Conservation (phyloP, 2,329 filamentous ascomycete genomes). For the Botrytis paeoniae region DNA sequence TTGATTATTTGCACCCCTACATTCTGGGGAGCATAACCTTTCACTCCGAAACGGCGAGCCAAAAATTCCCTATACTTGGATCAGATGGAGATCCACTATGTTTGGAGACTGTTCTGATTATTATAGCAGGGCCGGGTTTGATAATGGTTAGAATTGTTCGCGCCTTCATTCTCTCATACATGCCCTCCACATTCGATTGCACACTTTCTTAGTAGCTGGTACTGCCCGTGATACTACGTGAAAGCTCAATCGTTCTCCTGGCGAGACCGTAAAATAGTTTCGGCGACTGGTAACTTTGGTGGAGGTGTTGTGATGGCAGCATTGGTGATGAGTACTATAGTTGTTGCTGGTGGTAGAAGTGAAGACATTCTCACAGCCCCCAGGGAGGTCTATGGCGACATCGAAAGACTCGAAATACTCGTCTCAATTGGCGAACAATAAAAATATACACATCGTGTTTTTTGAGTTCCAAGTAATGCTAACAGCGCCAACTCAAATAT, state of each 20-base stretch:
- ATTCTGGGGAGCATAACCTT: too few species aligned
- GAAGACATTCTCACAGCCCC: slow-evolving; percentile 35
- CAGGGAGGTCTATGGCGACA: neutral
- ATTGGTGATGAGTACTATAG: slow-evolving; percentile 47
- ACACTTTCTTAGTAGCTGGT: slow-evolving; percentile 31
- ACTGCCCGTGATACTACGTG: slow-evolving; percentile 36
- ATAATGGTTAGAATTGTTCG: slow-evolving; percentile 42
- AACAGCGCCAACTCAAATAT: slow-evolving; percentile 23
- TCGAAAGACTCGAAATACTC: slow-evolving; percentile 6
- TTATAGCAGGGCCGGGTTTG: slow-evolving; percentile 36
- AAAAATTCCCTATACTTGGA: too few species aligned
- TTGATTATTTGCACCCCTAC: too few species aligned
- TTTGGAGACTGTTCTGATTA: slow-evolving; percentile 32
- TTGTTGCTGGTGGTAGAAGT: slow-evolving; percentile 50
- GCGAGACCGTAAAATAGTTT: slow-evolving; percentile 47
- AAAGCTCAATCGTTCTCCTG: slow-evolving; percentile 40
- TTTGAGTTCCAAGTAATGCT: slow-evolving; percentile 12
- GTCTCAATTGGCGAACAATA: slow-evolving; percentile 18
- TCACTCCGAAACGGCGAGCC: too few species aligned
- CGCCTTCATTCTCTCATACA: slow-evolving; percentile 40
- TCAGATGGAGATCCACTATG: too few species aligned
- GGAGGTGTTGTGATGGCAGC: slow-evolving; percentile 45
- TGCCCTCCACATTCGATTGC: slow-evolving; percentile 40
- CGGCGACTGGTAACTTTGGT: slow-evolving; percentile 47
- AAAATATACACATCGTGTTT: slow-evolving; percentile 12